These are phyloP conservation scores for Tylopilus vinaceipallidus DNA, from an alignment of 768 basidiomycete genomes.

Conservation along the genomic window DNA sequence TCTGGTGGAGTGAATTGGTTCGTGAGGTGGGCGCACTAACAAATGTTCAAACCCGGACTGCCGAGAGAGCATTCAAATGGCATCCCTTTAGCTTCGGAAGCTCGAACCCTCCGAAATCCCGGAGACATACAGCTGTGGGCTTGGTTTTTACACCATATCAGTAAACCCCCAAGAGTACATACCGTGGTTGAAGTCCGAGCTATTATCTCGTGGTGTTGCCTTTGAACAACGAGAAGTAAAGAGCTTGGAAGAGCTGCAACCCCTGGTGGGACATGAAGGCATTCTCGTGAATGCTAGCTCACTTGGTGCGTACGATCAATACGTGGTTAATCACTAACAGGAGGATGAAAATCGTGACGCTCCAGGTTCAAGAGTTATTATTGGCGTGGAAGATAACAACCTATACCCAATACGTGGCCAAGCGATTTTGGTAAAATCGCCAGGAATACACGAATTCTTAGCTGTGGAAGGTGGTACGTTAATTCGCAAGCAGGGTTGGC, in stretches of 20 bases:
- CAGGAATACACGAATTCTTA: constrained; percentile 47
- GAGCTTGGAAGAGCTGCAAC: constrained; percentile 46
- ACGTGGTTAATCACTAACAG: neutral
- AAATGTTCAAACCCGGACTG: no score
- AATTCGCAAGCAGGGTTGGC: neutral
- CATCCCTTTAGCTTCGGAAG: constrained; percentile 29
- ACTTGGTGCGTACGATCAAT: constrained; percentile 40
- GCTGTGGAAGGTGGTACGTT: constrained; percentile 26
- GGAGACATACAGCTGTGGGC: constrained; percentile 34
- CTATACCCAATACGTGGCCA: constrained; percentile 84
- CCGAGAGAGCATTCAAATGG: neutral
- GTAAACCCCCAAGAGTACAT: constrained; percentile 52
- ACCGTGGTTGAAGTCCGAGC: constrained; percentile 43
- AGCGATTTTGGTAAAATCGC: constrained; percentile 72
- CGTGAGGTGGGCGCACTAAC: constrained; percentile 35
- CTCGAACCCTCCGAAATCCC: constrained; percentile 37
- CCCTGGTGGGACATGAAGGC: constrained; percentile 34
- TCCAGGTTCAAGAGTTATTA: constrained; percentile 64
- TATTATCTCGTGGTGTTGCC: constrained; percentile 39
- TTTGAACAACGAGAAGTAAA: constrained; percentile 43
- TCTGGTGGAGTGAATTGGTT: constrained; percentile 42
- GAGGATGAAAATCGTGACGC: neutral
- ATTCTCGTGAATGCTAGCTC: constrained; percentile 58
- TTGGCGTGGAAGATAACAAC: constrained; percentile 76
- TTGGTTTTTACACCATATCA: constrained; percentile 45